Evolutionary conservation across 2,329 filamentous ascomycete genomes (phyloP).

Genomic region (Trichoderma gracile): DNA sequence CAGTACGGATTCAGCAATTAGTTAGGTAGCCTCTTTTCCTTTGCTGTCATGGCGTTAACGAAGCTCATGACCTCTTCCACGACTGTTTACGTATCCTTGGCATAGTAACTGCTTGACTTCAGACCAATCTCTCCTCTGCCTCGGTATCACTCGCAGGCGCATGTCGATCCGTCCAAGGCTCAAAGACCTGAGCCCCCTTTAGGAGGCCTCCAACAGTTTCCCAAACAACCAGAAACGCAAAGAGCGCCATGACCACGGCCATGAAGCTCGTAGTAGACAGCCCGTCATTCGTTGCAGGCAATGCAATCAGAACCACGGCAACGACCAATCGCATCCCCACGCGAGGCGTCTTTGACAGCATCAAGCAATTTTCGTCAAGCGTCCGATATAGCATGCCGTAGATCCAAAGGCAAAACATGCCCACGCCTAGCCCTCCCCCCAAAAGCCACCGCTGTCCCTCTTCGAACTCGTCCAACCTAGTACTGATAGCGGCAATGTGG

Average conservation of each 20-base stretch:
- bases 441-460: slow-evolving; percentile 50
- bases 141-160: slow-evolving; percentile 33
- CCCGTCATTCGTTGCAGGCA: slow-evolving; percentile 41
- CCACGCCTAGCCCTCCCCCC: slow-evolving; percentile 48
- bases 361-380: slow-evolving; percentile 39
- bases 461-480: slow-evolving; percentile 42
- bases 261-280: slow-evolving; percentile 41
- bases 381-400: slow-evolving; percentile 46
- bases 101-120: too few species aligned
- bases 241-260: slow-evolving; percentile 46
- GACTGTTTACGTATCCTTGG: too few species aligned
- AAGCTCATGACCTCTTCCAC: too few species aligned
- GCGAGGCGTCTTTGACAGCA: slow-evolving; percentile 40
- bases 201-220: slow-evolving; percentile 44
- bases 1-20: neutral
- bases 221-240: slow-evolving; percentile 47
- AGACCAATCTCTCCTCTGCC: neutral
- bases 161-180: slow-evolving; percentile 38
- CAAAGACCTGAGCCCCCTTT: slow-evolving; percentile 36
- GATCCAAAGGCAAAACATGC: slow-evolving; percentile 47
- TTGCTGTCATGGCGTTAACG: too few species aligned
- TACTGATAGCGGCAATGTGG: slow-evolving; percentile 47
- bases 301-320: slow-evolving; percentile 37
- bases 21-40: too few species aligned
- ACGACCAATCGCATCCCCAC: slow-evolving; percentile 40